phyloP scores from a whole-genome alignment of 768 basidiomycete genomes.

The Leccinellum luteum region DNA sequence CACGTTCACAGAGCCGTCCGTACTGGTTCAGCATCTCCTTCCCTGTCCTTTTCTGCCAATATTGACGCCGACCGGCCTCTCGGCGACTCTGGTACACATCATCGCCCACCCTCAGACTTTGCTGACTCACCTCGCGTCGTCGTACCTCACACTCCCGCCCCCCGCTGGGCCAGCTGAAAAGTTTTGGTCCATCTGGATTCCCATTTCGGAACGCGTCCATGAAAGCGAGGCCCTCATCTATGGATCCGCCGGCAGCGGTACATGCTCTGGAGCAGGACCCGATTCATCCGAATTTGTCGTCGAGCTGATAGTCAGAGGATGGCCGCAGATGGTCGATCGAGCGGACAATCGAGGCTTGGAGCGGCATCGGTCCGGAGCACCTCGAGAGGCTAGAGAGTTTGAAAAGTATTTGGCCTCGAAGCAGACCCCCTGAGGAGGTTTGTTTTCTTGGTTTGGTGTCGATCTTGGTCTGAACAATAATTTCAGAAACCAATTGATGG shows the following conservation, averaged over 20 bases:
- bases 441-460: background rate
- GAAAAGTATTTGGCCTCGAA: conserved; percentile 42
- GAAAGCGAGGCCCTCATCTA: conserved; percentile 63
- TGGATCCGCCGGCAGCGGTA: conserved; percentile 52
- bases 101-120: conserved; percentile 70
- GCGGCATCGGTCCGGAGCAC: conserved; percentile 38
- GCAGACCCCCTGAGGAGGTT: conserved; percentile 30
- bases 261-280: conserved; percentile 33
- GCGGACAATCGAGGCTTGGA: conserved; percentile 66
- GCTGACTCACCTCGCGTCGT: conserved; percentile 61
- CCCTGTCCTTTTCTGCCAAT: conserved; percentile 50
- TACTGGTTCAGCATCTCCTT: conserved; percentile 57
- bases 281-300: conserved; percentile 51
- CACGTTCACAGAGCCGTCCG: conserved; percentile 45
- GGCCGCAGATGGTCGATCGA: conserved; percentile 56
- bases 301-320: conserved; percentile 55
- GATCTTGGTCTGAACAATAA: background rate
- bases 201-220: conserved; percentile 57
- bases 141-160: conserved; percentile 72
- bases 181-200: conserved; percentile 79
- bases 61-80: conserved; percentile 61
- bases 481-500: conserved; percentile 49
- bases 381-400: conserved; percentile 53
- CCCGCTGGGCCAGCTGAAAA: conserved; percentile 58
- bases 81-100: conserved; percentile 59